phyloP scores from a whole-genome alignment of 2,329 filamentous ascomycete species.

The Nothomitra cinnamomea region DNA sequence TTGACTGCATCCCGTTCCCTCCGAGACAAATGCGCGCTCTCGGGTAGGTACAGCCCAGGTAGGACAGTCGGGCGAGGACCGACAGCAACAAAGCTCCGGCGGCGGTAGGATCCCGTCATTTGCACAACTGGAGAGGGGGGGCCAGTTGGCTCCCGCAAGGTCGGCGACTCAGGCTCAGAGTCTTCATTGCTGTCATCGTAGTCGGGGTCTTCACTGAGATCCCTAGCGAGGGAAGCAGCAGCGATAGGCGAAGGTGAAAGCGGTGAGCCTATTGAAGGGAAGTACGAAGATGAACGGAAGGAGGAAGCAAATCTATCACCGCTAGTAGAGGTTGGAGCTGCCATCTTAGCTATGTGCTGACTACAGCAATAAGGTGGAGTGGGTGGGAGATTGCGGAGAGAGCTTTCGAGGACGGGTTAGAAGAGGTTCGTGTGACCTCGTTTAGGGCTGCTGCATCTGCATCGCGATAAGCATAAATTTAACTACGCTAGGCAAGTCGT shows the following conservation, averaged over 20 bases:
- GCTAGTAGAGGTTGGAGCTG: neutral
- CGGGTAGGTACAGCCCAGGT: conserved; percentile 36
- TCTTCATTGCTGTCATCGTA: conserved; percentile 24
- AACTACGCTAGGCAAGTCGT: neutral
- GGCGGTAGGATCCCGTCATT: conserved; percentile 50
- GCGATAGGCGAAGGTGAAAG: conserved; percentile 46
- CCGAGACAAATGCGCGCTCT: conserved; percentile 30
- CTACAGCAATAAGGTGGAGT: neutral
- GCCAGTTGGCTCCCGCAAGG: conserved; percentile 22
- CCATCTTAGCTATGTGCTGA: neutral
- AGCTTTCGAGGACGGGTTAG: neutral
- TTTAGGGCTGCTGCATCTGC: neutral
- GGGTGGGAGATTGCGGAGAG: neutral
- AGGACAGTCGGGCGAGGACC: conserved; percentile 54
- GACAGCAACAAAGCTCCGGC: conserved; percentile 60
- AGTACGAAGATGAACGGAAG: neutral
- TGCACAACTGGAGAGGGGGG: conserved; percentile 25
- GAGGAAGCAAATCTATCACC: neutral
- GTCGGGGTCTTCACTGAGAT: conserved; percentile 43
- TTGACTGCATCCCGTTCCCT: conserved; percentile 35
- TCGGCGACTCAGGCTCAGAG: conserved; percentile 25
- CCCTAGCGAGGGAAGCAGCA: conserved; percentile 45
- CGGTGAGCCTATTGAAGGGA: neutral
- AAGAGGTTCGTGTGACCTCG: neutral
- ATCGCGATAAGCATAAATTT: neutral